A percentile compares a stretch with the other conserved stretches of the same genome.
These are phyloP conservation scores for Rhododendron vialii DNA, from an alignment of 148 eudicot genomes.

Conservation along the genomic window DNA sequence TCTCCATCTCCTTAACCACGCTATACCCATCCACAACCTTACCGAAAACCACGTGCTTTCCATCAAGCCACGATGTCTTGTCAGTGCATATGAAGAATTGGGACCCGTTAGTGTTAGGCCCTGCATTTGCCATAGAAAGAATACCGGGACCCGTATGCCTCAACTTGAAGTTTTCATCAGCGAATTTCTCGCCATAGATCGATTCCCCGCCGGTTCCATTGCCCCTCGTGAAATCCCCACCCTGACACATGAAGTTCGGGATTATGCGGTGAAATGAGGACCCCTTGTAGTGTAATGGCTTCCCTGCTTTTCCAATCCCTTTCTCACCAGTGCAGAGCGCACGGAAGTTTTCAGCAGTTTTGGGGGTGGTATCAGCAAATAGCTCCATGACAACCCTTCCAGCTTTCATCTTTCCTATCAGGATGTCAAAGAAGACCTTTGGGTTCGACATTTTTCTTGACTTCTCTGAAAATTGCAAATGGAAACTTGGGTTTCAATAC, in stretches of 20 bases:
- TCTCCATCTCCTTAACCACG: slow-evolving; percentile 61
- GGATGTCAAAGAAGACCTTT: slow-evolving; percentile 82
- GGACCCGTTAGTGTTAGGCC: slow-evolving; percentile 48
- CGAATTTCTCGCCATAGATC: slow-evolving; percentile 67
- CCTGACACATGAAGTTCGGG: slow-evolving; percentile 88
- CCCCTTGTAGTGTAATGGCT: slow-evolving; percentile 83
- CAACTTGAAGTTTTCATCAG: slow-evolving; percentile 67
- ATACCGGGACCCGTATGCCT: slow-evolving; percentile 43
- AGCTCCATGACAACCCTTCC: slow-evolving; percentile 79
- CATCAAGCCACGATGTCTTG: slow-evolving; percentile 53
- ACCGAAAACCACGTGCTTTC: slow-evolving; percentile 63
- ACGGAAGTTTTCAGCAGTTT: slow-evolving; percentile 80
- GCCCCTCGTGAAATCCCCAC: slow-evolving; percentile 86
- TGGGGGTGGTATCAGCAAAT: slow-evolving; percentile 59
- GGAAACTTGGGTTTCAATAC: neutral
- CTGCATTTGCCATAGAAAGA: slow-evolving; percentile 60
- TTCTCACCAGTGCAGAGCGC: slow-evolving; percentile 94
- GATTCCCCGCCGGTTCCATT: slow-evolving; percentile 92
- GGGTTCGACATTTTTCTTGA: slow-evolving; percentile 52
- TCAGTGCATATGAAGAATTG: slow-evolving; percentile 54
- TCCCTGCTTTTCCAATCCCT: slow-evolving; percentile 63
- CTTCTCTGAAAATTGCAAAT: slow-evolving; percentile 5
- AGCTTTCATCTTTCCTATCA: slow-evolving; percentile 55
- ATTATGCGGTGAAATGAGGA: slow-evolving; percentile 76
- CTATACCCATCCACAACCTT: slow-evolving; percentile 57